Evolutionary conservation across 2,329 filamentous ascomycete species (phyloP).

Genomic region (Ceratocystis destructans): DNA sequence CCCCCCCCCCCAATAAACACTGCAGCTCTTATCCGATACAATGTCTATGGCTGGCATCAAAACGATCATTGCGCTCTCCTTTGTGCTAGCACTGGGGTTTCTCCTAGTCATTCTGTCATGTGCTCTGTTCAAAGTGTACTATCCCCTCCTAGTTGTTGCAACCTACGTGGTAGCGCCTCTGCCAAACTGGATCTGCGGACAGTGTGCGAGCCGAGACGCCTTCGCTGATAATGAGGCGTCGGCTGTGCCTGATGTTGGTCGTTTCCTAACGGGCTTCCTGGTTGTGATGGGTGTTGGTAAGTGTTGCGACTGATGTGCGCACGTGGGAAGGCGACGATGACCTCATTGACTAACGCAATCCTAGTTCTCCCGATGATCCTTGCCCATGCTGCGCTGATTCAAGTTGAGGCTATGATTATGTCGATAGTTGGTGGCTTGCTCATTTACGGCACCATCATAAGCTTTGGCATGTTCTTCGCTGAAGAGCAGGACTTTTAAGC

Average conservation of each 20-base stretch:
- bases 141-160: constrained; percentile 85
- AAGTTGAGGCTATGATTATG: constrained; percentile 82
- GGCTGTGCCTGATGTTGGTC: constrained; percentile 79
- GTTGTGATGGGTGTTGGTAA: constrained; percentile 94
- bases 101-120: constrained; percentile 97
- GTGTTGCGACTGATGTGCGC: constrained; percentile 27
- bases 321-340: background rate
- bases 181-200: constrained; percentile 89
- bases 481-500: constrained; percentile 87
- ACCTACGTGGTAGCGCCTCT: constrained; percentile 89
- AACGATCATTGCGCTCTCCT: constrained; percentile 97
- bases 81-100: constrained; percentile 97
- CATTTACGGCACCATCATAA: constrained; percentile 97
- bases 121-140: constrained; percentile 88
- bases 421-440: constrained; percentile 80
- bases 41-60: constrained; percentile 78
- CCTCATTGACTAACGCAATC: constrained; percentile 1
- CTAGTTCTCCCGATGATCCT: constrained; percentile 76
- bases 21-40: background rate
- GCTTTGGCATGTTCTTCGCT: constrained; percentile 95
- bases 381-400: constrained; percentile 74
- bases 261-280: constrained; percentile 88
- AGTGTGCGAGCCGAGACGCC: constrained; percentile 84
- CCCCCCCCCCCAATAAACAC: background rate
- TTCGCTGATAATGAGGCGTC: constrained; percentile 77